Percentiles rank a stretch among this genome's conserved stretches.
These are phyloP conservation scores for Pholiota microspora DNA, from an alignment of 768 basidiomycete species.

Conservation along the genomic window DNA sequence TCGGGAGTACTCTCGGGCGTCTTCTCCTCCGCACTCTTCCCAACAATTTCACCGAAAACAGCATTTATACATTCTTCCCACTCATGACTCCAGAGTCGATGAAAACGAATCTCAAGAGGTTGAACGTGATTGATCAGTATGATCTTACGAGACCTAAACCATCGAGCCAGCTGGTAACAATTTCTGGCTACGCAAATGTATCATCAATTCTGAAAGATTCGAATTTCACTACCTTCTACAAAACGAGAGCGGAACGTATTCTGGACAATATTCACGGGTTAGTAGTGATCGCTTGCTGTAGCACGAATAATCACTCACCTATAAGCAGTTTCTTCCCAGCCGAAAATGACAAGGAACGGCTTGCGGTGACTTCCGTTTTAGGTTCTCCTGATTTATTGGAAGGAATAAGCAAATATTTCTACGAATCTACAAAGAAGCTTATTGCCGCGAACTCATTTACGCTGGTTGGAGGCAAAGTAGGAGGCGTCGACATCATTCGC, in stretches of 20 bases:
- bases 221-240: conserved; percentile 50
- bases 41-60: conserved; percentile 63
- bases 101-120: conserved; percentile 53
- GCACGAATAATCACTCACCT: neutral
- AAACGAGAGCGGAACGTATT: conserved; percentile 48
- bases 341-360: conserved; percentile 46
- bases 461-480: conserved; percentile 52
- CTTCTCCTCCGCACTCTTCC: conserved; percentile 76
- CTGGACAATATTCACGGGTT: conserved; percentile 58
- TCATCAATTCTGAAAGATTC: conserved; percentile 48
- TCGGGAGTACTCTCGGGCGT: conserved; percentile 73
- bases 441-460: conserved; percentile 52
- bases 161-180: conserved; percentile 22
- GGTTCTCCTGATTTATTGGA: conserved; percentile 44
- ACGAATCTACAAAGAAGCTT: conserved; percentile 57
- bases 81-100: conserved; percentile 76
- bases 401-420: conserved; percentile 61
- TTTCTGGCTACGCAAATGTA: conserved; percentile 50
- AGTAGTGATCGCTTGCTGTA: conserved; percentile 8
- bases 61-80: conserved; percentile 86
- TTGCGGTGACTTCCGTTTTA: conserved; percentile 46
- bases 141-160: conserved; percentile 48
- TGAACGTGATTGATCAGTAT: conserved; percentile 55
- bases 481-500: conserved; percentile 62
- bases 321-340: conserved; percentile 64